Evolutionary conservation across 1,284 basidiomycete genomes (phyloP).

Genomic region (Naganishia sp.): DNA sequence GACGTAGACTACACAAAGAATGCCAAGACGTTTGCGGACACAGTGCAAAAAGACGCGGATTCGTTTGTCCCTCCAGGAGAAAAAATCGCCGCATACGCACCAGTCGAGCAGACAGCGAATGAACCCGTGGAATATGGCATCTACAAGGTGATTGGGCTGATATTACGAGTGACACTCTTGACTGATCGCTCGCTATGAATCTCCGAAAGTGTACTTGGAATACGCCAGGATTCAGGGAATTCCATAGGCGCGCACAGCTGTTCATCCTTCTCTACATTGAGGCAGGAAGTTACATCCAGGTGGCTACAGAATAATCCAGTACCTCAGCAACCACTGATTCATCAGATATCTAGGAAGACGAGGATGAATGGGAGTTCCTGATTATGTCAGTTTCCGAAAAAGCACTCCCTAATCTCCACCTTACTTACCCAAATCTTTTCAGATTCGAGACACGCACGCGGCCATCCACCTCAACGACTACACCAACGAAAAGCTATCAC

Average conservation of each 20-base stretch:
- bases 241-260: conserved; percentile 90
- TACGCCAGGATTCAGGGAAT: conserved; percentile 86
- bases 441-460: conserved; percentile 83
- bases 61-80: conserved; percentile 76
- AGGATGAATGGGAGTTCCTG: conserved; percentile 85
- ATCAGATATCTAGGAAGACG: conserved; percentile 61
- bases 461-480: conserved; percentile 25
- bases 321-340: not conserved
- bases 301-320: conserved; percentile 13
- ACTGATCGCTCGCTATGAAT: conserved; percentile 12
- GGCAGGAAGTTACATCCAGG: conserved; percentile 85
- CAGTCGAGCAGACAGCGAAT: conserved; percentile 30
- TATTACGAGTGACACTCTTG: not conserved
- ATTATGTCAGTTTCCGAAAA: conserved; percentile 61
- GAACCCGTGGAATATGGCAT: conserved; percentile 69
- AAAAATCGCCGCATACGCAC: conserved; percentile 69
- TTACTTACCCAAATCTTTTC: conserved; percentile 3
- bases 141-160: conserved; percentile 67
- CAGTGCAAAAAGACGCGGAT: conserved; percentile 71
- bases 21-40: conserved; percentile 61
- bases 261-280: conserved; percentile 95
- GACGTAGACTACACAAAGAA: conserved; percentile 29
- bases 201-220: conserved; percentile 71
- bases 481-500: conserved; percentile 67
- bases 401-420: no score